phyloP scores from a whole-genome alignment of 2,329 filamentous ascomycete genomes.

The Ophiostoma sp. region DNA sequence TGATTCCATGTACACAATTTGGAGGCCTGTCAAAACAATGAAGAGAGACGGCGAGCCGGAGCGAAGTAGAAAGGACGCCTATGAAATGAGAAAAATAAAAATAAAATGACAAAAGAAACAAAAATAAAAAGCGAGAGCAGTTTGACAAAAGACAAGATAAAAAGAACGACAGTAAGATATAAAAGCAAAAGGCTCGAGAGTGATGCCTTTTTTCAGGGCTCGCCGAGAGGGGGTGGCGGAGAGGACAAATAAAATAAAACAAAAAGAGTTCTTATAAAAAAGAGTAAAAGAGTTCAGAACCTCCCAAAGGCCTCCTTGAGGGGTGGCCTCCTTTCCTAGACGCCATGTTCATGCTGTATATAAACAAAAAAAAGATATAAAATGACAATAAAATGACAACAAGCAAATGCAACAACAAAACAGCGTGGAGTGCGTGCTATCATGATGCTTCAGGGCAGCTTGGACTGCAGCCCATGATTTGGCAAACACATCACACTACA shows the following conservation, averaged over 20 bases:
- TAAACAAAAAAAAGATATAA: conserved; percentile 15
- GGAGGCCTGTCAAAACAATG: background rate
- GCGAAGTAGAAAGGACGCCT: background rate
- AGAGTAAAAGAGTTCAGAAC: conserved; percentile 10
- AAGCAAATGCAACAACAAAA: conserved; percentile 9
- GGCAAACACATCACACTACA: background rate
- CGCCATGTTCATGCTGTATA: conserved; percentile 18
- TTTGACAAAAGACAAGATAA: background rate
- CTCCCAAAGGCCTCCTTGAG: background rate
- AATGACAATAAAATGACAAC: conserved; percentile 2
- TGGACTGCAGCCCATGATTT: background rate
- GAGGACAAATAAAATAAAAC: background rate
- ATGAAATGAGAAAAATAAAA: background rate
- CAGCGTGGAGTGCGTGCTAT: background rate
- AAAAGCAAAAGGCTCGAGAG: background rate
- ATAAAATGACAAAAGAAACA: background rate
- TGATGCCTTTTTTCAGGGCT: background rate
- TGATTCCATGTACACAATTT: conserved; percentile 5
- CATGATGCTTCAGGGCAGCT: background rate
- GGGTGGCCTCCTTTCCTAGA: conserved; percentile 8
- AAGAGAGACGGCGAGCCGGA: background rate
- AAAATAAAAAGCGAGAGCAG: background rate
- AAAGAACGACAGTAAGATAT: background rate
- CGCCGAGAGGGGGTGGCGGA: background rate
- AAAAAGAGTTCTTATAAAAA: conserved; percentile 7